These are phyloP conservation scores for Coemansia sp. DNA, from an alignment of 192 early-diverging fungal species.

Conservation along the genomic window DNA sequence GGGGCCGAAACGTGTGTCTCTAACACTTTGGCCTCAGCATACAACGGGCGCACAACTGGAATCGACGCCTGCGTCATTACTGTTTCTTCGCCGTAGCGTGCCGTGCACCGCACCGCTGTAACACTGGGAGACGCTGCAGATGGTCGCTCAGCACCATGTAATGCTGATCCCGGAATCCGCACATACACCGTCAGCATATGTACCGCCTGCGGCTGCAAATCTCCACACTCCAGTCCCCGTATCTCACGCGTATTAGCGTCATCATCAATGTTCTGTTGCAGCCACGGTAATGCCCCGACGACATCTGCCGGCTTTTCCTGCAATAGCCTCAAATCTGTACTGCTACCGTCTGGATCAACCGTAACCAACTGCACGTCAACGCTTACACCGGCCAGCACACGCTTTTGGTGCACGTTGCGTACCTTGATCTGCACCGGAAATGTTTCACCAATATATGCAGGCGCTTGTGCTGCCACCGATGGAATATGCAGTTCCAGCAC, in stretches of 20 bases:
- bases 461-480: slow-evolving; percentile 15
- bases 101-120: not conserved
- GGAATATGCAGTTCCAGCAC: slow-evolving; percentile 15
- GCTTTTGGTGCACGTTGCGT: slow-evolving; percentile 14
- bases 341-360: not conserved
- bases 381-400: not conserved
- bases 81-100: slow-evolving; percentile 4
- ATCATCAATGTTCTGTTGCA: slow-evolving; percentile 5
- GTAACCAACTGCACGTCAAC: slow-evolving; percentile 12
- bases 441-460: slow-evolving; percentile 36
- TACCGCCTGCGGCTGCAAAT: slow-evolving; percentile 11
- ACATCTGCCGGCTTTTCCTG: not conserved
- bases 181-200: slow-evolving; percentile 19
- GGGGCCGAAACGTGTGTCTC: slow-evolving; percentile 20
- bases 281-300: not conserved
- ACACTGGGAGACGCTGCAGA: not conserved
- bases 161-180: slow-evolving; percentile 15
- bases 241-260: not conserved
- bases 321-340: not conserved
- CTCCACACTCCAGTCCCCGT: not conserved
- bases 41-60: slow-evolving; percentile 26
- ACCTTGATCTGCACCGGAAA: slow-evolving; percentile 33
- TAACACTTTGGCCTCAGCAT: slow-evolving; percentile 14
- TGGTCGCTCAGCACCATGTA: slow-evolving; percentile 6
- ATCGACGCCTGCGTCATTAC: slow-evolving; percentile 14